Percentiles rank a stretch among this genome's conserved stretches.
Evolutionary conservation across 345 rosid genomes (phyloP).

Genomic region (Pseudoturritis turrita): DNA sequence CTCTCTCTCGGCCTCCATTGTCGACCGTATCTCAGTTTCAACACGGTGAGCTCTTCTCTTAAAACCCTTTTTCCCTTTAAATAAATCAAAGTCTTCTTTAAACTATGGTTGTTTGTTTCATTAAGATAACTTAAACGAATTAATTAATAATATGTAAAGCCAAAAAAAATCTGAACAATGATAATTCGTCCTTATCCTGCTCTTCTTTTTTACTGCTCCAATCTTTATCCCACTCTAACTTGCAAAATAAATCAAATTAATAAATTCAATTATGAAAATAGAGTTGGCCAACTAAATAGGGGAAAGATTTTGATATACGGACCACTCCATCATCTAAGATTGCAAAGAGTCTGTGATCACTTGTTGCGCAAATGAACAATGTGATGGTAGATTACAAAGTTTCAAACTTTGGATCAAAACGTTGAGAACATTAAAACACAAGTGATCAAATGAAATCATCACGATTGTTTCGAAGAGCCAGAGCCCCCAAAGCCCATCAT

Average conservation of each 20-base stretch:
- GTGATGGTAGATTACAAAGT: conserved; percentile 2
- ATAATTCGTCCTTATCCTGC: background rate
- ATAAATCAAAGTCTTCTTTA: no score
- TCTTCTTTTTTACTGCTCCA: background rate
- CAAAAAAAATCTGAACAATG: background rate
- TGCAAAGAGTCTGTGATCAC: background rate
- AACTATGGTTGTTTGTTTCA: no score
- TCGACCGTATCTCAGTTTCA: background rate
- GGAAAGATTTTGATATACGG: no score
- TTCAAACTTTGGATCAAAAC: conserved; percentile 1
- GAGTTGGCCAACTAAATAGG: no score
- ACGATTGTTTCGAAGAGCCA: conserved; percentile 67
- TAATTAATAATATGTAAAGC: no score
- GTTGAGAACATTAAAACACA: conserved; percentile 7
- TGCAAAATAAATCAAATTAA: background rate
- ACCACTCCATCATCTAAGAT: background rate
- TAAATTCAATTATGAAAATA: no score
- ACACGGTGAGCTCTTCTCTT: no score
- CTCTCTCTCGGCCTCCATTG: conserved; percentile 1
- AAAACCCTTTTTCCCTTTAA: background rate
- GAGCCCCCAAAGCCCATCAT: conserved; percentile 98
- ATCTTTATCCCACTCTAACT: background rate
- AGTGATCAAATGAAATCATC: conserved; percentile 14
- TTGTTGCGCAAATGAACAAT: no score
- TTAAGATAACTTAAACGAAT: no score